Evolutionary conservation across 768 basidiomycete species (phyloP).

Genomic region (Suillus sp.): DNA sequence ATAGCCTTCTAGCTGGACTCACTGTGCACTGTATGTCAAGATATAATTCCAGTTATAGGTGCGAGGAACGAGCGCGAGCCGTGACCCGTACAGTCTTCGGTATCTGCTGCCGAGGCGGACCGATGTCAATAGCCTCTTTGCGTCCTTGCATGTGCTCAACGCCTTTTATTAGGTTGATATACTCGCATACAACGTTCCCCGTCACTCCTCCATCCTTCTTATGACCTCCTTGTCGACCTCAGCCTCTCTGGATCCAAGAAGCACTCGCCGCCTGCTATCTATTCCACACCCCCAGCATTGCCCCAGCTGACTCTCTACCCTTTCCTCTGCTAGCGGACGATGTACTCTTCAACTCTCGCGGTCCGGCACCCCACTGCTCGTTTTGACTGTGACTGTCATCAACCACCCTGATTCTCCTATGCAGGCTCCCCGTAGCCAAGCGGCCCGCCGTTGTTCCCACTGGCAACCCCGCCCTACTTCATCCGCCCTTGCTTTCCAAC

Average conservation of each 20-base stretch:
- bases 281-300: neutral
- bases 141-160: neutral
- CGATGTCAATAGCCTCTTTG: neutral
- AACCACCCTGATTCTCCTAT: neutral
- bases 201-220: neutral
- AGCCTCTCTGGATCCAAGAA: neutral
- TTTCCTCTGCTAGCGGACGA: neutral
- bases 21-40: no score
- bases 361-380: neutral
- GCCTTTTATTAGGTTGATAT: neutral
- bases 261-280: neutral
- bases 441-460: neutral
- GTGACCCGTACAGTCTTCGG: neutral
- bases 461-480: neutral
- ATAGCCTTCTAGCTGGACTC: no score
- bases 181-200: neutral
- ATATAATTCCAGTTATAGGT: neutral
- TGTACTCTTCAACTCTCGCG: neutral
- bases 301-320: neutral
- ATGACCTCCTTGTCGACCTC: neutral
- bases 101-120: neutral
- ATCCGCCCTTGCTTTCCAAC: neutral
- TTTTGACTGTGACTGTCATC: neutral
- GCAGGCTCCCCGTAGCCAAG: neutral
- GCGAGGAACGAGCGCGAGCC: neutral